A percentile compares a stretch with the other conserved stretches of the same genome.
Conservation (phyloP, 352 stramenopile genomes). For the Elongisporangium prolatum region DNA sequence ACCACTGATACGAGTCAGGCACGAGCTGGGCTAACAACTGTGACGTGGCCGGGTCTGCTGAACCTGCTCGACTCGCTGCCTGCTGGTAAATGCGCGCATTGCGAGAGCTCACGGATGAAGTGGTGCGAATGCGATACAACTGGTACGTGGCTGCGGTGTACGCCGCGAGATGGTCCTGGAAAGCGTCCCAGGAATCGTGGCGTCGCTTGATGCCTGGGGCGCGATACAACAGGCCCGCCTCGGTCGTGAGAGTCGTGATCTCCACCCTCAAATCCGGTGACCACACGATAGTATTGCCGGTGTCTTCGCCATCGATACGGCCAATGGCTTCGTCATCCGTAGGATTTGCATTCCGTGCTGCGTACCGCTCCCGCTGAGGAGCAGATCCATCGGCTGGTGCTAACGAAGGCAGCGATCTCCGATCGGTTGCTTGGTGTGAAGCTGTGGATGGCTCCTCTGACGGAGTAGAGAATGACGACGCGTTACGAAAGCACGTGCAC, state of each 20-base stretch:
- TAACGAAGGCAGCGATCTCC: background rate
- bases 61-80: slow-evolving; percentile 22
- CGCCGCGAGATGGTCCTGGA: slow-evolving; percentile 50
- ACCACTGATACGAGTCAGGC: slow-evolving; percentile 60
- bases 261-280: slow-evolving; percentile 8
- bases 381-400: background rate
- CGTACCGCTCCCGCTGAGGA: background rate
- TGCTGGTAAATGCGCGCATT: slow-evolving; percentile 56
- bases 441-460: background rate
- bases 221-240: slow-evolving; percentile 36
- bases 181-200: slow-evolving; percentile 49
- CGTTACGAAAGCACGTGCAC: background rate
- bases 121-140: slow-evolving; percentile 71
- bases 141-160: slow-evolving; percentile 64
- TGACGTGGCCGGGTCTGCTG: background rate
- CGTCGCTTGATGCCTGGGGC: slow-evolving; percentile 39
- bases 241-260: slow-evolving; percentile 14
- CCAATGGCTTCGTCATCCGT: slow-evolving; percentile 5
- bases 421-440: background rate
- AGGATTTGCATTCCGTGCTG: background rate
- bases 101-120: slow-evolving; percentile 57
- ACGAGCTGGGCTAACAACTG: slow-evolving; percentile 23
- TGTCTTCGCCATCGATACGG: background rate
- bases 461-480: background rate
- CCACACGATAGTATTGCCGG: slow-evolving; percentile 15